Evolutionary conservation across 176 grass and related monocot species (phyloP), one percentile per base, ranked within the genome.

Genomic region (Hyparrhenia diplandra): DNA sequence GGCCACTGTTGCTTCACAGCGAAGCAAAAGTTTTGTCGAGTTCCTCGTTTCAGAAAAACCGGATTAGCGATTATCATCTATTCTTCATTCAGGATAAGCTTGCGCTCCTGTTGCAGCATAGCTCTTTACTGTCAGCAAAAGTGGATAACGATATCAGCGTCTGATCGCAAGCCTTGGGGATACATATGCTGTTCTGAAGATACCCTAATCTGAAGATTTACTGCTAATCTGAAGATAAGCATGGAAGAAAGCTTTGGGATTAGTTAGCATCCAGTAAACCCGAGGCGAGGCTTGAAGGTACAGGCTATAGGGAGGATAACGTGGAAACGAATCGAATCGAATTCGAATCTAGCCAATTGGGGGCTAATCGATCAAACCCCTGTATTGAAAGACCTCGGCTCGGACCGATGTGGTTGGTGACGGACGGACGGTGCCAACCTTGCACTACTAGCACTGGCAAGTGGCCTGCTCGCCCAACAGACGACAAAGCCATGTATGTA

Each of bases 1-100:
- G 59, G n/a, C 51, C 79, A 79, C 78, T 86, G 79, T 86, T 86
- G 60, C 88, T 90, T 86, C 88, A 73, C 74, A 83, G 79, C 67
- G 77, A 86, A 90, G 88, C 83, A 73, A 83, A 61, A 73, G 34
- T 49, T 21, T 2, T 3, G 52, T 30, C 43, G 9, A 54, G 16
- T 64, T 71, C 40, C 63, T 74, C 36, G 52, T 76, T 81, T 85
- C 28, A 81, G 2, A 62, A 68, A 60, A 12, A 59, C n/a, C 20
- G 13, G 24, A n/a, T 59, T 59, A 59, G 10, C 6, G 1, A 2
- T 8, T n/a, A n/a, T 21, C 6, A 3, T n/a, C 20, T 12, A 43
- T 43, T 43, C 12, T 71, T 58, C 4, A 63, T 20, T 16, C 16
- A 64, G 71, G 83, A 81, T 71, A 85, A 71, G 71, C 47, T 55